These are phyloP conservation scores for Discostella stelligera DNA, from an alignment of 352 stramenopile species.

Conservation along the genomic window DNA sequence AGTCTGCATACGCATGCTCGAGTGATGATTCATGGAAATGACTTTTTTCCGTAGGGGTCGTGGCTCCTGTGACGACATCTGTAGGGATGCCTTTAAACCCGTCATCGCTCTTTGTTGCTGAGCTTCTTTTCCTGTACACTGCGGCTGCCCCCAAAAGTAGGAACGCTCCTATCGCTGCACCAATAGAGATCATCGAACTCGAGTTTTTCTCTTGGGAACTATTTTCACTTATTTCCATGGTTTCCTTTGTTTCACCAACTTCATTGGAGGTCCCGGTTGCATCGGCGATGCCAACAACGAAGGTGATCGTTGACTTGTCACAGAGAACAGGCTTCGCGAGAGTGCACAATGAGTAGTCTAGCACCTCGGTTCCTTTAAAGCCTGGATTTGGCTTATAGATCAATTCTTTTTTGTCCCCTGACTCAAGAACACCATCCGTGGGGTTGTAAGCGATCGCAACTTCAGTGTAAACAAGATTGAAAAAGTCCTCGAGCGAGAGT, in stretches of 20 bases:
- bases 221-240: not conserved
- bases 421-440: not conserved
- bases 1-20: not conserved
- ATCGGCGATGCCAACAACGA: not conserved
- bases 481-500: slow-evolving; percentile 1
- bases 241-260: slow-evolving; percentile 2
- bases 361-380: slow-evolving; percentile 11
- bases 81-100: not conserved
- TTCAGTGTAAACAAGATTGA: slow-evolving; percentile 1
- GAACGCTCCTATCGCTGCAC: slow-evolving; percentile 8
- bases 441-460: slow-evolving; percentile 6
- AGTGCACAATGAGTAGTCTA: slow-evolving; percentile 7
- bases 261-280: too few species aligned
- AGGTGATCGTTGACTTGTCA: slow-evolving; percentile 11
- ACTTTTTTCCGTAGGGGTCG: not conserved
- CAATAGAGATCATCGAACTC: not conserved
- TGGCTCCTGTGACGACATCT: not conserved
- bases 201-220: not conserved
- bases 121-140: not conserved
- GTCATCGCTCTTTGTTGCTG: not conserved
- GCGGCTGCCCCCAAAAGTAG: slow-evolving; percentile 3
- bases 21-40: not conserved
- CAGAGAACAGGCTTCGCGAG: not conserved
- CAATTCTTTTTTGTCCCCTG: slow-evolving; percentile 1
- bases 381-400: slow-evolving; percentile 10